These are phyloP conservation scores for Phyllosticta citrichinensis DNA, from an alignment of 2,329 filamentous ascomycete species.

Conservation along the genomic window DNA sequence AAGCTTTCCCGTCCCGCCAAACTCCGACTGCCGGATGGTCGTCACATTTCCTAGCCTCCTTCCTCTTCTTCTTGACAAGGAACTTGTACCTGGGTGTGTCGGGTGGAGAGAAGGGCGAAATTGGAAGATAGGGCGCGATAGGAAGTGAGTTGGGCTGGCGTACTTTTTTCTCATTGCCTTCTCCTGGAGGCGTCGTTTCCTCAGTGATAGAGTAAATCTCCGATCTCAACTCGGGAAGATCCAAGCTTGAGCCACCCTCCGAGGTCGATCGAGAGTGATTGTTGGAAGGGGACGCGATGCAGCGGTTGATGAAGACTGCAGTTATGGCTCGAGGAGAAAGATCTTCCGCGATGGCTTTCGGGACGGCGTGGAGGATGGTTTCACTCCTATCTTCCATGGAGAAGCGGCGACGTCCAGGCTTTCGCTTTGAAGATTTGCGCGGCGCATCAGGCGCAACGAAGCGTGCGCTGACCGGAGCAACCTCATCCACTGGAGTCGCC, in stretches of 20 bases:
- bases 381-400: neutral
- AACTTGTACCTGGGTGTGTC: neutral
- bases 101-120: neutral
- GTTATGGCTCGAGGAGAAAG: neutral
- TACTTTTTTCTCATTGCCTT: neutral
- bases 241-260: neutral
- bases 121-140: constrained; percentile 14
- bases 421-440: constrained; percentile 3
- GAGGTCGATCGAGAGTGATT: neutral
- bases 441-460: neutral
- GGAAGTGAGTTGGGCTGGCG: constrained; percentile 1
- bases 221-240: neutral
- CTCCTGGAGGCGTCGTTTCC: neutral
- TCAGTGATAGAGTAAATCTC: neutral
- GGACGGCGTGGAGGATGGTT: constrained; percentile 26
- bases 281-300: neutral
- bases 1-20: constrained; percentile 35
- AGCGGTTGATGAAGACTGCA: neutral
- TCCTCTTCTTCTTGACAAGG: constrained; percentile 1
- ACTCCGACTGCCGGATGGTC: constrained; percentile 29
- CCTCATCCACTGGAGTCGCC: constrained; percentile 13
- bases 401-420: neutral
- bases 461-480: neutral
- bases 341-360: constrained; percentile 8
- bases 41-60: neutral